These are phyloP conservation scores for Beauveria rudraprayagi DNA, from an alignment of 2,329 filamentous ascomycete species.

Conservation along the genomic window DNA sequence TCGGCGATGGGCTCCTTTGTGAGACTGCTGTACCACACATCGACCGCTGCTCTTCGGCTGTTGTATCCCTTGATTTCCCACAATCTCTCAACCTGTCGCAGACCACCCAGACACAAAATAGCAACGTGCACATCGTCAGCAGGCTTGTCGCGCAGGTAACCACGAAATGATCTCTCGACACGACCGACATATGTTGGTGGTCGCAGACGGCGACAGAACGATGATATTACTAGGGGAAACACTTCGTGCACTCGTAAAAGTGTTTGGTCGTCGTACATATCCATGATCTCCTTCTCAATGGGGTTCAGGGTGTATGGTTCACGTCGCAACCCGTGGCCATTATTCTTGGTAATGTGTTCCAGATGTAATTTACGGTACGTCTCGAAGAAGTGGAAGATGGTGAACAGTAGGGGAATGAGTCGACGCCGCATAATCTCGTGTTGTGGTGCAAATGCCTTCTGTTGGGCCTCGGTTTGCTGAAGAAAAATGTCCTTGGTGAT, in stretches of 20 bases:
- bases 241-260: slow-evolving; percentile 55
- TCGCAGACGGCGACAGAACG: slow-evolving; percentile 53
- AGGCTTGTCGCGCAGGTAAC: slow-evolving; percentile 55
- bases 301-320: slow-evolving; percentile 54
- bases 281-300: slow-evolving; percentile 54
- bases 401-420: slow-evolving; percentile 55
- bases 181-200: slow-evolving; percentile 58
- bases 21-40: slow-evolving; percentile 49
- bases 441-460: slow-evolving; percentile 51
- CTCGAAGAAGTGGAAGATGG: slow-evolving; percentile 61
- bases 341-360: slow-evolving; percentile 44
- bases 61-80: slow-evolving; percentile 64
- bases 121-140: slow-evolving; percentile 55
- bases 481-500: slow-evolving; percentile 59
- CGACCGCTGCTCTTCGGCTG: slow-evolving; percentile 48
- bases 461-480: slow-evolving; percentile 46
- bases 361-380: slow-evolving; percentile 53
- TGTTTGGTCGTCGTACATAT: slow-evolving; percentile 56
- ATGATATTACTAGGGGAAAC: slow-evolving; percentile 56
- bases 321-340: slow-evolving; percentile 40
- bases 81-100: slow-evolving; percentile 54
- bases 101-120: slow-evolving; percentile 51
- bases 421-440: slow-evolving; percentile 56
- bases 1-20: slow-evolving; percentile 34
- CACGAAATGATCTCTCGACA: slow-evolving; percentile 53